Evolutionary conservation across 1,284 basidiomycete species (phyloP).

Genomic region (Microbotryum lychnidis-dioicae): DNA sequence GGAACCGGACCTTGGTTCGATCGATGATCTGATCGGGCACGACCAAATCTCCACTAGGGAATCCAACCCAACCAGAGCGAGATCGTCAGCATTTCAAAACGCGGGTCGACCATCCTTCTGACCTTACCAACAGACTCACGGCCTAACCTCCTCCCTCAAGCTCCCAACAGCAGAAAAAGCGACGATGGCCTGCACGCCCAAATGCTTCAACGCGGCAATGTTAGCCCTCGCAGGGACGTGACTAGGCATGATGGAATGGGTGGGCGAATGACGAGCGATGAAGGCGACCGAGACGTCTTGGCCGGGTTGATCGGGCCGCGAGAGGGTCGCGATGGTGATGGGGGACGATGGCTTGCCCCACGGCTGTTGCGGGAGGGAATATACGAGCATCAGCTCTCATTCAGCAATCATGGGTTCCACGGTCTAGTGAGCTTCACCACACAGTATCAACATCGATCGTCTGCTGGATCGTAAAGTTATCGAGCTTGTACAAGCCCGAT

Average conservation of each 20-base stretch:
- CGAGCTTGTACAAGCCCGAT: slow-evolving; percentile 63
- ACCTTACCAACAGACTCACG: slow-evolving; percentile 6
- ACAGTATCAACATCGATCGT: slow-evolving; percentile 47
- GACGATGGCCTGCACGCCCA: slow-evolving; percentile 80
- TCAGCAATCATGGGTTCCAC: background rate
- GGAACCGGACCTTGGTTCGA: slow-evolving; percentile 57
- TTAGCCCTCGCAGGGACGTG: slow-evolving; percentile 79
- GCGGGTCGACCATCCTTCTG: background rate
- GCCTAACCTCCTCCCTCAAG: slow-evolving; percentile 78
- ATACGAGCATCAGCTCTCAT: background rate
- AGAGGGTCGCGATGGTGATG: slow-evolving; percentile 75
- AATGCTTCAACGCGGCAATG: slow-evolving; percentile 86
- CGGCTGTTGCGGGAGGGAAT: slow-evolving; percentile 52
- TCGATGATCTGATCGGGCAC: slow-evolving; percentile 93
- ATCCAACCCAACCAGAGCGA: background rate
- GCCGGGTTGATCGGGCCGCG: slow-evolving; percentile 49
- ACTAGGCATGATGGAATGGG: slow-evolving; percentile 66
- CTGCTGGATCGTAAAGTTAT: slow-evolving; percentile 76
- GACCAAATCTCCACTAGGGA: slow-evolving; percentile 60
- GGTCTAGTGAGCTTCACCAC: slow-evolving; percentile 2
- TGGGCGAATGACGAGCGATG: slow-evolving; percentile 76
- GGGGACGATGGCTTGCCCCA: slow-evolving; percentile 91
- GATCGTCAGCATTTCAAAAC: background rate
- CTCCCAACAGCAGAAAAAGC: slow-evolving; percentile 95
- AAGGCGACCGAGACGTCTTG: slow-evolving; percentile 64